Conservation (phyloP, 2,329 filamentous ascomycete genomes). For the Ophiostoma himal-ulmi region DNA sequence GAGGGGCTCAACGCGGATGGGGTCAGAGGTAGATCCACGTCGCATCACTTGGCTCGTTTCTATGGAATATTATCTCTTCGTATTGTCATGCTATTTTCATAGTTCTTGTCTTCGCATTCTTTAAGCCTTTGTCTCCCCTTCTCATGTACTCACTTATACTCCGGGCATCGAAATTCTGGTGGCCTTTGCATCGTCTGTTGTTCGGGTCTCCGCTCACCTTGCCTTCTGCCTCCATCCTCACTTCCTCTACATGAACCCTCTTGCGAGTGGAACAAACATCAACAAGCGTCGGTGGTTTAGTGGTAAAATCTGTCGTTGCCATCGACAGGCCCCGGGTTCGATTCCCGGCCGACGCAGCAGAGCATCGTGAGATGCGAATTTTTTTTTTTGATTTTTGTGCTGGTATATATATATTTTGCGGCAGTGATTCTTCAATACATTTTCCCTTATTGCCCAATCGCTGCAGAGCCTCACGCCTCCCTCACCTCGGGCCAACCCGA, state of each 20-base stretch:
- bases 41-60: slow-evolving; percentile 14
- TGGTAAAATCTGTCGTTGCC: slow-evolving; percentile 12
- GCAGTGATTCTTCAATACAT: not conserved
- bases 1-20: not conserved
- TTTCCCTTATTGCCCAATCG: not conserved
- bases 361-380: not conserved
- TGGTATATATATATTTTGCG: not conserved
- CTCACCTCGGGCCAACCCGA: slow-evolving; percentile 9
- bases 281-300: slow-evolving; percentile 14
- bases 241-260: not conserved
- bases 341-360: slow-evolving; percentile 9
- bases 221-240: not conserved
- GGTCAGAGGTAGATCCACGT: slow-evolving; percentile 13
- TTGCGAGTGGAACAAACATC: not conserved
- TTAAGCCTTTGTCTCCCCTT: not conserved
- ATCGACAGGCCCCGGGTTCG: slow-evolving; percentile 14
- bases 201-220: not conserved
- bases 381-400: not conserved
- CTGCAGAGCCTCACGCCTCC: not conserved
- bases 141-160: not conserved
- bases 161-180: not conserved
- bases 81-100: not conserved
- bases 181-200: not conserved
- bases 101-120: not conserved
- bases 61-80: not conserved